Conservation (phyloP, 148 eudicot species). For the Chenopodium suecicum region DNA sequence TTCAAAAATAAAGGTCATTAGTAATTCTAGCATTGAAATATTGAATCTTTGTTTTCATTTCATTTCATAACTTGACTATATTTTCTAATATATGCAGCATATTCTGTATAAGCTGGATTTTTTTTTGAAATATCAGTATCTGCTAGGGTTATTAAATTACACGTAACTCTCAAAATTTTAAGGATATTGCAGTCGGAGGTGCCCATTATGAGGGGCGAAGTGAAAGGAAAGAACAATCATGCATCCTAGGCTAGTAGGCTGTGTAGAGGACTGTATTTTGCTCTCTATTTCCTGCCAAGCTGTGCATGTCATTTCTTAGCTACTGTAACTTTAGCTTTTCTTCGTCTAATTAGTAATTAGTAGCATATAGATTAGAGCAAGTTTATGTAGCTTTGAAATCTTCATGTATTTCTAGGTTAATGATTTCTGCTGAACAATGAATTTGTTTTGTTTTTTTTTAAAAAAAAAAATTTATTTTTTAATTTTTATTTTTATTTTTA, state of each 20-base stretch:
- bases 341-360: neutral
- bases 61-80: neutral
- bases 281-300: neutral
- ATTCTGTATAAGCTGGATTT: neutral
- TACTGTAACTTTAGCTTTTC: neutral
- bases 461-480: too few relatives aligned
- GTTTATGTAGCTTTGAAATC: neutral
- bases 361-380: neutral
- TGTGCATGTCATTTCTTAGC: constrained; percentile 4
- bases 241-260: neutral
- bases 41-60: constrained; percentile 6
- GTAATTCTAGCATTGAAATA: constrained; percentile 19
- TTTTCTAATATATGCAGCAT: neutral
- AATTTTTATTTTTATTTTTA: too few relatives aligned
- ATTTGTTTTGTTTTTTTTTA: too few relatives aligned
- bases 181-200: neutral
- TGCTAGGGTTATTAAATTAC: neutral
- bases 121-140: neutral
- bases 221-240: neutral
- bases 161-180: neutral
- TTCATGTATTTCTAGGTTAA: neutral
- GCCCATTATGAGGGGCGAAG: neutral
- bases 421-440: neutral
- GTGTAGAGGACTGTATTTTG: neutral
- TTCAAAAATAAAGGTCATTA: constrained; percentile 77